These are phyloP conservation scores for Populus ilicifolia DNA, from an alignment of 345 rosid genomes.

Conservation along the genomic window DNA sequence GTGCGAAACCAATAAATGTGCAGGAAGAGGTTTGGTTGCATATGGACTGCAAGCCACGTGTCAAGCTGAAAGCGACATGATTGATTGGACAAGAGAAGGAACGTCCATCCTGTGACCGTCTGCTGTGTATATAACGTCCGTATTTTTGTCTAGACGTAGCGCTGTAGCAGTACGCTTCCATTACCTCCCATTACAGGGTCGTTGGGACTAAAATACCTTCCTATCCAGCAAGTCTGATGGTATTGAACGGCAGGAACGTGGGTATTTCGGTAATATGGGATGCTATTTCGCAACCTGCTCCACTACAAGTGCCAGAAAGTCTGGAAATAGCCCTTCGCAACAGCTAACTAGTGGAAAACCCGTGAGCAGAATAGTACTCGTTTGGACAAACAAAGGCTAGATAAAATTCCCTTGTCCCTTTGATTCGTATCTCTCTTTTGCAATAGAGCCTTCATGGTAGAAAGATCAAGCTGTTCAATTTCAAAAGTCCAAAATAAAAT, in stretches of 20 bases:
- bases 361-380: not conserved
- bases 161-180: not conserved
- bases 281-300: not conserved
- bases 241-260: not conserved
- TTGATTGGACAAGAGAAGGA: not conserved
- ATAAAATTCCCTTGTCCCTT: not conserved
- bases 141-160: not conserved
- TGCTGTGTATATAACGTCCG: not conserved
- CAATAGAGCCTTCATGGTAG: not conserved
- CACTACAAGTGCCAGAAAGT: slow-evolving; percentile 13
- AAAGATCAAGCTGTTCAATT: not conserved
- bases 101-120: not conserved
- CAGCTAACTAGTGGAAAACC: not conserved
- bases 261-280: slow-evolving; percentile 9
- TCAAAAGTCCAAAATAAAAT: not conserved
- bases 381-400: not conserved
- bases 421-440: not conserved
- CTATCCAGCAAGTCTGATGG: not conserved
- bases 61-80: not conserved
- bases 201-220: not conserved
- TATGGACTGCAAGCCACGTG: no score
- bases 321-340: slow-evolving; percentile 15
- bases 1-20: not conserved
- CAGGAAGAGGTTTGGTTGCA: no score
- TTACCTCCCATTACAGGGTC: not conserved